Conservation (phyloP, 495 filamentous ascomycete species). For the Neurospora sp. region DNA sequence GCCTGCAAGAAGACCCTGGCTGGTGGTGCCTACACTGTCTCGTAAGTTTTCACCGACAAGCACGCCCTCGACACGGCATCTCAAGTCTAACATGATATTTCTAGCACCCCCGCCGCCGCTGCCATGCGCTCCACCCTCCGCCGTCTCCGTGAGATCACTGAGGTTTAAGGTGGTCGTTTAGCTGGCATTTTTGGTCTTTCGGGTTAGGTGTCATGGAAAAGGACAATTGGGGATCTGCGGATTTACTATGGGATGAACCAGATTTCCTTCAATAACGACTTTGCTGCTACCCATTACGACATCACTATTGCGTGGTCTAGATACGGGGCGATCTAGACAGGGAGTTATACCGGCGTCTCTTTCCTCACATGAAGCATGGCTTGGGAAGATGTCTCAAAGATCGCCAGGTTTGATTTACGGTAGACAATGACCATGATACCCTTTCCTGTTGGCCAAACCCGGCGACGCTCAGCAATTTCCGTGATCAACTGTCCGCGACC, state of each 20-base stretch:
- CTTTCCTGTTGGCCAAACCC: not conserved
- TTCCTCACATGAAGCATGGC: not conserved
- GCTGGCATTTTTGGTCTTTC: slow-evolving; percentile 20
- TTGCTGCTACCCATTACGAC: slow-evolving; percentile 10
- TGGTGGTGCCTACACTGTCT: slow-evolving; percentile 92
- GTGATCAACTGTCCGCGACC: not conserved
- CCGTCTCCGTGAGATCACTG: slow-evolving; percentile 93
- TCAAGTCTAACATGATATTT: slow-evolving; percentile 12
- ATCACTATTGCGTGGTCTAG: slow-evolving; percentile 11
- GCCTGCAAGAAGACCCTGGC: slow-evolving; percentile 89
- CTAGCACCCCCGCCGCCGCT: slow-evolving; percentile 87
- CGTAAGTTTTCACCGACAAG: slow-evolving; percentile 52
- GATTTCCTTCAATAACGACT: slow-evolving; percentile 25
- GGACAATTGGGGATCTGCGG: slow-evolving; percentile 25
- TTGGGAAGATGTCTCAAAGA: not conserved
- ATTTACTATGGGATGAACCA: slow-evolving; percentile 26
- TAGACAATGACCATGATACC: not conserved
- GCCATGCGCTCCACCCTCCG: slow-evolving; percentile 96
- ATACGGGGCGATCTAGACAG: not conserved
- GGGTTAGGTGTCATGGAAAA: slow-evolving; percentile 31
- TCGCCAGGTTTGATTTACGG: not conserved
- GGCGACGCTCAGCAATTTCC: not conserved
- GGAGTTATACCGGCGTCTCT: not conserved
- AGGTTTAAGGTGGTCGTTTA: slow-evolving; percentile 54
- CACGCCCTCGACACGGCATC: not conserved